Conservation (phyloP, 176 grass and related monocot genomes). For the Musa acuminata region DNA sequence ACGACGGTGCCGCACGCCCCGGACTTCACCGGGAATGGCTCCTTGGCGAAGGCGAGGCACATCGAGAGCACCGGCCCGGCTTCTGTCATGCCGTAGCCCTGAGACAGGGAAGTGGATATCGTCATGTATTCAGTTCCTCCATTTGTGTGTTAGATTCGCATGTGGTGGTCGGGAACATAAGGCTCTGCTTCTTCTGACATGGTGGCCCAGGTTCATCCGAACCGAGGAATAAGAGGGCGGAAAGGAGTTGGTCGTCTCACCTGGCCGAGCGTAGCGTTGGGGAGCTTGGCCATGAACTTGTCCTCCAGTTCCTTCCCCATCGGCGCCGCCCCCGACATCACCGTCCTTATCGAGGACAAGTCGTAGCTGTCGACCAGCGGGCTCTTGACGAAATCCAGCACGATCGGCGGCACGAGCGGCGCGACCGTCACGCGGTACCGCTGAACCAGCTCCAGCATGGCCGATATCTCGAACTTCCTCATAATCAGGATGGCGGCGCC, state of each 20-base stretch:
- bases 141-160: too few relatives aligned
- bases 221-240: too few relatives aligned
- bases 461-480: not conserved
- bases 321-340: conserved; percentile 85
- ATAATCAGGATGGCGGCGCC: conserved; percentile 32
- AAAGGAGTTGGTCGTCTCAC: conserved; percentile 2
- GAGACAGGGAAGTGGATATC: not conserved
- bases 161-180: too few relatives aligned
- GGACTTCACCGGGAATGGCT: conserved; percentile 67
- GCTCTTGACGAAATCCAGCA: conserved; percentile 49
- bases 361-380: conserved; percentile 35
- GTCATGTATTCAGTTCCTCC: too few relatives aligned
- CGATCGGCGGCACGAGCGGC: conserved; percentile 1
- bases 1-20: conserved; percentile 91
- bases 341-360: conserved; percentile 70
- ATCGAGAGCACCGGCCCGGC: conserved; percentile 85
- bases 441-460: conserved; percentile 9
- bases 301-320: conserved; percentile 94
- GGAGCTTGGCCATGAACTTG: conserved; percentile 81
- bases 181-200: too few relatives aligned
- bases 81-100: conserved; percentile 97
- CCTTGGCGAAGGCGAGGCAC: conserved; percentile 89
- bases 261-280: conserved; percentile 80
- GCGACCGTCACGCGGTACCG: not conserved
- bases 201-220: too few relatives aligned